These are phyloP conservation scores for Teratosphaeria gauchensis DNA, from an alignment of 2,329 filamentous ascomycete genomes.

Conservation along the genomic window DNA sequence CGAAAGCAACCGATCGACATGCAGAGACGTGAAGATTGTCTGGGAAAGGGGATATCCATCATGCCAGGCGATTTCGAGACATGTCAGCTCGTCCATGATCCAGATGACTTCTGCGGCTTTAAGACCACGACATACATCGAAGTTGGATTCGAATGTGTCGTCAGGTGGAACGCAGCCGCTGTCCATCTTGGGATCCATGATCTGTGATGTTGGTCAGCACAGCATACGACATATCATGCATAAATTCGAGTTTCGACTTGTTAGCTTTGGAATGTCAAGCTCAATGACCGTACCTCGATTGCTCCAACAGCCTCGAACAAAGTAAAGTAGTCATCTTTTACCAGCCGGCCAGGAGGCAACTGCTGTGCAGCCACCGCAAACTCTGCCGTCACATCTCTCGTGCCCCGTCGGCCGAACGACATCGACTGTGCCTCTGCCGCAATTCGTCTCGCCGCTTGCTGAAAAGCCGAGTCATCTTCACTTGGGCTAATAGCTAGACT, in stretches of 20 bases:
- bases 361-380: conserved; percentile 29
- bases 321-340: conserved; percentile 91
- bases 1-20: conserved; percentile 74
- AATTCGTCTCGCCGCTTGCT: conserved; percentile 7
- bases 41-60: conserved; percentile 91
- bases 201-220: conserved; percentile 46
- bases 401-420: conserved; percentile 4
- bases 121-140: conserved; percentile 15
- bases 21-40: conserved; percentile 84
- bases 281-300: conserved; percentile 47
- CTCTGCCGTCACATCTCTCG: conserved; percentile 26
- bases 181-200: conserved; percentile 99
- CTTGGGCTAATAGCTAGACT: neutral
- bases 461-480: neutral
- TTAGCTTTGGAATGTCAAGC: neutral
- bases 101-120: conserved; percentile 64
- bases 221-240: conserved; percentile 1
- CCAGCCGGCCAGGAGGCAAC: conserved; percentile 66
- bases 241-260: neutral
- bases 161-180: conserved; percentile 72
- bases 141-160: conserved; percentile 69
- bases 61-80: conserved; percentile 95
- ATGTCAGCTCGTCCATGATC: conserved; percentile 87
- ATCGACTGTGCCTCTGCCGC: conserved; percentile 15
- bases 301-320: conserved; percentile 89